Percentiles rank a stretch among this genome's conserved stretches.
These are phyloP conservation scores for Trebouxia sp. DNA, from an alignment of 139 green algal genomes.

Conservation along the genomic window DNA sequence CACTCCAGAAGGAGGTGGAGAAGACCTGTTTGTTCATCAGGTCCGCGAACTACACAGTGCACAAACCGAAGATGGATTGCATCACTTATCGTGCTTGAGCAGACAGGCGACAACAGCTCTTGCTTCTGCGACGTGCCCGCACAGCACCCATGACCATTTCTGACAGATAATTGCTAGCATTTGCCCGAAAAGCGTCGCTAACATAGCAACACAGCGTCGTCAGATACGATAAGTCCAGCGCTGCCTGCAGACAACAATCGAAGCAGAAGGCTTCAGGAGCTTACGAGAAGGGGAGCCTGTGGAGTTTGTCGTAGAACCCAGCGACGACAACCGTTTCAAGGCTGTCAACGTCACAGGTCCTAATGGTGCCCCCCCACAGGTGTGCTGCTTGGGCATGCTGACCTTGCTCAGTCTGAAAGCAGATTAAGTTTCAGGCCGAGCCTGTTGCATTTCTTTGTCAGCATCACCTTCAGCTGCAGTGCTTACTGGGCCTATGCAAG, in stretches of 20 bases:
- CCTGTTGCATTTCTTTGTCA: too few relatives aligned
- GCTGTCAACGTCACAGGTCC: slow-evolving; percentile 91
- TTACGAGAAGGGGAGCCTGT: slow-evolving; percentile 89
- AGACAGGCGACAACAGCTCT: too few relatives aligned
- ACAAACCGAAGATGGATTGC: too few relatives aligned
- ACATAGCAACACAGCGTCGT: background rate
- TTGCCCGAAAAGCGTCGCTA: background rate
- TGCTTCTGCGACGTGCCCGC: too few relatives aligned
- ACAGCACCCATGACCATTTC: too few relatives aligned
- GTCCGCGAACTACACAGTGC: slow-evolving; percentile 43
- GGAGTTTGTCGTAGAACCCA: slow-evolving; percentile 87
- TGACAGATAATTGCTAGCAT: too few relatives aligned
- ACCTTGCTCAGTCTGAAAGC: background rate
- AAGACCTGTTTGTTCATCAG: slow-evolving; percentile 97
- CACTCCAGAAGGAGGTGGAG: slow-evolving; percentile 76
- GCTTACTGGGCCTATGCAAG: too few relatives aligned
- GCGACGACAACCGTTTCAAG: slow-evolving; percentile 87
- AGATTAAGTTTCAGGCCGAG: too few relatives aligned
- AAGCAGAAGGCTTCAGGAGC: slow-evolving; percentile 89
- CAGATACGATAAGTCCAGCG: background rate
- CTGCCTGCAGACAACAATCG: slow-evolving; percentile 83
- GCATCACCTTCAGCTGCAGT: too few relatives aligned
- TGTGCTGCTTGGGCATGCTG: slow-evolving; percentile 34
- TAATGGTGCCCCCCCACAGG: slow-evolving; percentile 70
- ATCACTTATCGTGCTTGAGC: too few relatives aligned